Evolutionary conservation across 2,329 filamentous ascomycete genomes (phyloP), one percentile per base, ranked within the genome.

Genomic region (Cordyceps cicadae): DNA sequence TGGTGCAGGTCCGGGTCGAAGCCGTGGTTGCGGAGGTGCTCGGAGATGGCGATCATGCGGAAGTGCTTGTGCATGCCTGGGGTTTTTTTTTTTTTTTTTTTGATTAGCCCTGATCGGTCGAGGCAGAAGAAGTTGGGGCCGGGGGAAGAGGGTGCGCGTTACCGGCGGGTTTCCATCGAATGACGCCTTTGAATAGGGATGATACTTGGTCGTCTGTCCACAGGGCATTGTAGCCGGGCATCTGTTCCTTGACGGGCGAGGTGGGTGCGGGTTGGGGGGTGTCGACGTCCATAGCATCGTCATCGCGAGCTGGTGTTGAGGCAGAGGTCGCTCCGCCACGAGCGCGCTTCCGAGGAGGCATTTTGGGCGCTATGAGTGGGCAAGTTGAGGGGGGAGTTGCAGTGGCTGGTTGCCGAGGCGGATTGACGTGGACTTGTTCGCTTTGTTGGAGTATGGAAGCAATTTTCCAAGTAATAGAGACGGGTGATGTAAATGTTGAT

Each of bases 131-230:
- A 29, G 29, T 29, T 29, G 5, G 6, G 5, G 32, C 26, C n/a
- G 41, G 26, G 41, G 26, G 41, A 21, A 24, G 39, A 29, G 51
- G 64, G 26, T 29, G 29, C 29, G 45, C 45, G 45, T 71, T 24
- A 90, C 92, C 93, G 46, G 93, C 93, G n/a, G 94, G 94, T 72
- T 99, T 99, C 88, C 90, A 96, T 70, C 87, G 84, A 65, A 97
- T 92, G 66, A 97, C 88, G 57, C 87, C 91, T 71, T 97, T 97
- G 76, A 96, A 91, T 0, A 99, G 81, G 46, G 91, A 92, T 1
- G 90, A 92, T 66, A 96, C 88, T 74, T 99, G 94, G 70, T 97
- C 93, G 69, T 96, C 92, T 4, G 92, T 97, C 94, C 94, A 99
- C 29, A 87, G 84, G 65, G 93, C 90, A 61, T 85, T 83, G 54